Base-by-base conservation (phyloP, 2,329 filamentous ascomycete genomes). In the Chaetothyriales sp. region DNA sequence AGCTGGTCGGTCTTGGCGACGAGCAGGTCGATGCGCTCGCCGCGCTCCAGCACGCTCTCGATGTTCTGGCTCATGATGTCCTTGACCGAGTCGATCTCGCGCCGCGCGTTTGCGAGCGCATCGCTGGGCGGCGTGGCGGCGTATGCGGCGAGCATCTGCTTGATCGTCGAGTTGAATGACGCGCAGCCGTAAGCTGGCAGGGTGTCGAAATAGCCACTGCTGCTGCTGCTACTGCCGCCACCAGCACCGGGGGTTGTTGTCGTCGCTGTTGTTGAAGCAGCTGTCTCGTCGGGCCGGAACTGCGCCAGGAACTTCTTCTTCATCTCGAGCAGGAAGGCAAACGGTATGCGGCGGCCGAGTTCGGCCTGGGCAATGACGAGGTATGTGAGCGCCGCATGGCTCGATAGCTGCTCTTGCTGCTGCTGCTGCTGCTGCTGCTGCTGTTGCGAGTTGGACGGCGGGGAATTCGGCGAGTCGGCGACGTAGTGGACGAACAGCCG, bases 1-100 rank as follows among this genome's bases (percentile, higher is more conserved):
- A 98, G 68, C 44, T 88, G 76, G 65, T 95, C 90, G 47, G 93
- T 98, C 79, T 98, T 95, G 67, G 96, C 89, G 19, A 98, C 89
- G 45, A 98, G 71, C 59, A 95, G 68, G 69, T 95, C 88, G 63
- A 98, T 90, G 57, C 90, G 76, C 76, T 98, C 92, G 39, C 92
- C 89, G 32, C 89, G 75, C 75, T 95, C 87, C 43, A 95, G 71
- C 56, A 95, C 76, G 49, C 84, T 78, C 74, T 95, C 89, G 58
- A 95, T 95, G 65, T 95, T 95, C 71, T 88, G 81, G 51, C 86
- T 93, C 89, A 95, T 95, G 65, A 95, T 93, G 56, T 88, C 86
- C 51, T 84, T 73, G 48, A 94, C 88, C 62, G 86, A 89, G 58
- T 95, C 89, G 61, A 98, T 95, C 70, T 96, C 92, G 51, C 80